phyloP scores from a whole-genome alignment of 352 stramenopile species.

The Globisporangium lucens region DNA sequence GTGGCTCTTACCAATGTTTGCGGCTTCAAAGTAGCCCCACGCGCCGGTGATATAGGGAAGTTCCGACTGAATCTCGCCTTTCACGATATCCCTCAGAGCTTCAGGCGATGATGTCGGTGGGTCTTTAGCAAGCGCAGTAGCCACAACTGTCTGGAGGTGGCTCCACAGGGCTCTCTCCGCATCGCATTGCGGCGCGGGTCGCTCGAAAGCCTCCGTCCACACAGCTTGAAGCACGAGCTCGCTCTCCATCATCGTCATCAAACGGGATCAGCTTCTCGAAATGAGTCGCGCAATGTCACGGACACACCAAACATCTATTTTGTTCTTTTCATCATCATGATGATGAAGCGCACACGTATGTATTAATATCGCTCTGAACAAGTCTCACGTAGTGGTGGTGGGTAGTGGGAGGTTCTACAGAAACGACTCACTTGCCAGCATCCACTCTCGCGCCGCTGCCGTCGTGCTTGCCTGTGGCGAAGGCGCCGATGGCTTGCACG shows the following conservation, averaged over 20 bases:
- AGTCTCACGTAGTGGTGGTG: neutral
- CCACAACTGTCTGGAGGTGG: slow-evolving; percentile 9
- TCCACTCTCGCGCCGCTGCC: slow-evolving; percentile 23
- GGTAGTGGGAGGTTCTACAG: neutral
- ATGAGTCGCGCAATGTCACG: neutral
- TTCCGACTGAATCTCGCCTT: slow-evolving; percentile 37
- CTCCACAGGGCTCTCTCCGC: slow-evolving; percentile 2
- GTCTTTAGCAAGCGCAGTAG: neutral
- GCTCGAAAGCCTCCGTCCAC: slow-evolving; percentile 3
- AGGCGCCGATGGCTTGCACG: slow-evolving; percentile 51
- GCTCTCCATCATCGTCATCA: neutral
- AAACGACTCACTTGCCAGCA: neutral
- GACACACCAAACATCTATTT: neutral
- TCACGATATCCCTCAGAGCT: neutral
- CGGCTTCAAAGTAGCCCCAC: slow-evolving; percentile 55
- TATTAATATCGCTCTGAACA: neutral
- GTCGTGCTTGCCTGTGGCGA: slow-evolving; percentile 49
- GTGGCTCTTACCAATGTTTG: slow-evolving; percentile 42
- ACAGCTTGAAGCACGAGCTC: neutral
- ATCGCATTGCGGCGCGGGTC: neutral
- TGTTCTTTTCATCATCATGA: neutral
- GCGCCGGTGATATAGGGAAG: slow-evolving; percentile 33
- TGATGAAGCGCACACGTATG: neutral
- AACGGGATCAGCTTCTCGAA: neutral
- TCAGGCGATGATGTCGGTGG: neutral